These are phyloP conservation scores for Phytophthora ohioensis DNA, from an alignment of 352 stramenopile genomes.

Conservation along the genomic window DNA sequence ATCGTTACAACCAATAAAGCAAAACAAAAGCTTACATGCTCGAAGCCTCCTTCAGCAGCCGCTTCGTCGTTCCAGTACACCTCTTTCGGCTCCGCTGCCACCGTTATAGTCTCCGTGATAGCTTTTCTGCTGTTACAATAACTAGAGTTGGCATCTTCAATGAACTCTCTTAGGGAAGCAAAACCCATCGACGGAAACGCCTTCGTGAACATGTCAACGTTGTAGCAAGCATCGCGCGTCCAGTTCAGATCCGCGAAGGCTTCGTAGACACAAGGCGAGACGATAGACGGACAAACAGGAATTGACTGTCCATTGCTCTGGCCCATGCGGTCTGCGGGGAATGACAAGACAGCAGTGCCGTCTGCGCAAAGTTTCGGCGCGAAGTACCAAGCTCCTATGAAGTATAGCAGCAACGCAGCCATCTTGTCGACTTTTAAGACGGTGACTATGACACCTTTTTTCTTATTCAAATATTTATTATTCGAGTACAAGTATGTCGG, in stretches of 20 bases:
- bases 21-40: conserved; percentile 27
- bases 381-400: conserved; percentile 1
- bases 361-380: background rate
- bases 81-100: conserved; percentile 13
- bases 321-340: background rate
- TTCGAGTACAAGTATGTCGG: background rate
- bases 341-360: conserved; percentile 19
- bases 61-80: conserved; percentile 37
- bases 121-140: conserved; percentile 10
- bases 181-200: conserved; percentile 34
- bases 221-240: conserved; percentile 35
- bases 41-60: conserved; percentile 30
- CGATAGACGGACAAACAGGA: conserved; percentile 12
- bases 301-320: background rate
- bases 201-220: conserved; percentile 38
- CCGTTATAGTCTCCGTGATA: conserved; percentile 16
- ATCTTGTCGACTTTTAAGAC: background rate
- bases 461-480: conserved; percentile 8
- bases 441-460: background rate
- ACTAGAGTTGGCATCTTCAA: conserved; percentile 33
- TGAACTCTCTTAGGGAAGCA: conserved; percentile 33
- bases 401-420: background rate
- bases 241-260: conserved; percentile 35
- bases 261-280: conserved; percentile 14
- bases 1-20: background rate